These are phyloP conservation scores for Cryomyces antarcticus DNA, from an alignment of 495 filamentous ascomycete genomes.

Conservation along the genomic window DNA sequence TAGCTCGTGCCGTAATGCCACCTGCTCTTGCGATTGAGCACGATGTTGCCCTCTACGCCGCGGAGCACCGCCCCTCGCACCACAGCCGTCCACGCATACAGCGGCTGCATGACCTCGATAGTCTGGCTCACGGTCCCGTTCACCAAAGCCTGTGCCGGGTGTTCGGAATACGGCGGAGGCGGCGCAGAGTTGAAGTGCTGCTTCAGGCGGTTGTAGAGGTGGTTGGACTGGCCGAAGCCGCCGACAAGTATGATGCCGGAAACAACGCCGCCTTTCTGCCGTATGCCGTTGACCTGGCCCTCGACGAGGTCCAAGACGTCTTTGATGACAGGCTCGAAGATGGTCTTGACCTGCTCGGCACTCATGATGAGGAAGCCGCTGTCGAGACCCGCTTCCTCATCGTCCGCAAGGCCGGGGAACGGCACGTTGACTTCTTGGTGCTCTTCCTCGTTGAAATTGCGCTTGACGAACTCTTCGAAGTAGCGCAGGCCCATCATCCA, in stretches of 20 bases:
- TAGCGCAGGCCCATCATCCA: slow-evolving; percentile 65
- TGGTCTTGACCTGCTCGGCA: slow-evolving; percentile 22
- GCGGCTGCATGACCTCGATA: slow-evolving; percentile 38
- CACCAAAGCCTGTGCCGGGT: slow-evolving; percentile 32
- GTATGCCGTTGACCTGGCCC: slow-evolving; percentile 30
- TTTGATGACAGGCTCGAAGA: slow-evolving; percentile 29
- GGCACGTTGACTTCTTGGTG: slow-evolving; percentile 49
- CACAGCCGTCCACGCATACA: slow-evolving; percentile 62
- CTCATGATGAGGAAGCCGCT: slow-evolving; percentile 22
- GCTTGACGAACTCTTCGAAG: slow-evolving; percentile 41
- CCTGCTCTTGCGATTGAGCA: slow-evolving; percentile 41
- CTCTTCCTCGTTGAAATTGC: slow-evolving; percentile 55
- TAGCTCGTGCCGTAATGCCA: slow-evolving; percentile 66
- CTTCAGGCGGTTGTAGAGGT: slow-evolving; percentile 38
- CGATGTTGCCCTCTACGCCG: slow-evolving; percentile 52
- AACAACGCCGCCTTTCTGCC: slow-evolving; percentile 38
- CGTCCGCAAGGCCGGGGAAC: slow-evolving; percentile 52
- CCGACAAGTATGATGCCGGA: slow-evolving; percentile 51
- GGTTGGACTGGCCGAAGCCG: slow-evolving; percentile 48
- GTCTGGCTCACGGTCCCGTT: slow-evolving; percentile 15
- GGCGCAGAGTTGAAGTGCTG: slow-evolving; percentile 40
- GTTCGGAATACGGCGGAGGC: slow-evolving; percentile 44
- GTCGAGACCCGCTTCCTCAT: slow-evolving; percentile 24
- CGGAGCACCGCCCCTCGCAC: slow-evolving; percentile 45
- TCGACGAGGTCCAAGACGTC: slow-evolving; percentile 38